Percentiles rank a stretch among this genome's conserved stretches.
Evolutionary conservation across 2,329 filamentous ascomycete species (phyloP).

Genomic region (Cladosporium sp.): DNA sequence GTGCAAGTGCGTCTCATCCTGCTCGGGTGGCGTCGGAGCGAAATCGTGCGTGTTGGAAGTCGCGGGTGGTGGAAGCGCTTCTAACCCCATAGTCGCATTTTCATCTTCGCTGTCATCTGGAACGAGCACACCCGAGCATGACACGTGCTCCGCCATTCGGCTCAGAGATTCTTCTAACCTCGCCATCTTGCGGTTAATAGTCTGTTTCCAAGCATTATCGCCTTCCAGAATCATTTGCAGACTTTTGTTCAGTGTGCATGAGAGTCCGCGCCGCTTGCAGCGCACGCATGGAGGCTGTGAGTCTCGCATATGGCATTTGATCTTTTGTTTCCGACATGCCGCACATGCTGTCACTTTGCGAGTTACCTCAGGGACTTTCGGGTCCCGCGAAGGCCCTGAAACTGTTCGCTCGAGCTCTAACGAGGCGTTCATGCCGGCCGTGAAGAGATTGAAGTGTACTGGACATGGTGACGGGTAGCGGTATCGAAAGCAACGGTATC

Average conservation of each 20-base stretch:
- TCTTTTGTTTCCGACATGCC: slow-evolving; percentile 39
- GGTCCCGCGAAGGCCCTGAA: too few species aligned
- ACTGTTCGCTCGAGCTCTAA: too few species aligned
- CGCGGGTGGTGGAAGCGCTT: too few species aligned
- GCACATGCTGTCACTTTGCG: slow-evolving; percentile 35
- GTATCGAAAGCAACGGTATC: too few species aligned
- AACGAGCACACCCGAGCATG: too few species aligned
- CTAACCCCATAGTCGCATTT: too few species aligned
- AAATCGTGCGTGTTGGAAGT: slow-evolving; percentile 26
- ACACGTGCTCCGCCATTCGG: too few species aligned
- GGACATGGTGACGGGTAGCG: too few species aligned
- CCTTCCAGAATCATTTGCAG: slow-evolving; percentile 40
- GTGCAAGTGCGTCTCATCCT: slow-evolving; percentile 24
- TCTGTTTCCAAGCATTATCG: slow-evolving; percentile 39
- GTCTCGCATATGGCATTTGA: slow-evolving; percentile 41
- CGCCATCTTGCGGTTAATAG: slow-evolving; percentile 35
- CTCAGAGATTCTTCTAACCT: slow-evolving; percentile 28
- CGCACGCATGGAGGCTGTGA: slow-evolving; percentile 36
- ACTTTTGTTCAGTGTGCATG: slow-evolving; percentile 39
- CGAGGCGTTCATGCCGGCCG: too few species aligned
- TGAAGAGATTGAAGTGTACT: too few species aligned
- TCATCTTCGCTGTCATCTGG: too few species aligned
- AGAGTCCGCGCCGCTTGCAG: slow-evolving; percentile 38
- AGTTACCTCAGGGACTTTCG: slow-evolving; percentile 23
- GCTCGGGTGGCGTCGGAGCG: slow-evolving; percentile 6